Evolutionary conservation across 73 alveolate genomes (phyloP).

Genomic region (Paramecium octaurelia): DNA sequence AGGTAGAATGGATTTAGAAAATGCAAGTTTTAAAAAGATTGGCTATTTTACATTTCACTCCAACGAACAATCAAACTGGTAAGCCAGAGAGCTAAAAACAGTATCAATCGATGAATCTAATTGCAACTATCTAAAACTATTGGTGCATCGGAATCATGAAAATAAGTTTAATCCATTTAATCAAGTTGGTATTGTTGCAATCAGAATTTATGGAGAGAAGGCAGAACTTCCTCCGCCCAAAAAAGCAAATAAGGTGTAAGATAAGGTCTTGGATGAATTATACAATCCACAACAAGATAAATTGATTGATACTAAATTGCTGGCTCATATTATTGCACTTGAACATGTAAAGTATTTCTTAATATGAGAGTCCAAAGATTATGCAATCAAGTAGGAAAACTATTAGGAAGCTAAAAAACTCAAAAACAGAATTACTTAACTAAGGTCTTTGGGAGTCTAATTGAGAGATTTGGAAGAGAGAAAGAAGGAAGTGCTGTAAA

Average conservation of each 20-base stretch:
- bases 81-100: slow-evolving; percentile 71
- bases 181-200: slow-evolving; percentile 63
- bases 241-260: neutral
- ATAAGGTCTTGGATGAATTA: slow-evolving; percentile 47
- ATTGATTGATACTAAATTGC: neutral
- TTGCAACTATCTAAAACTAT: slow-evolving; percentile 57
- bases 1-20: slow-evolving; percentile 9
- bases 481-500: slow-evolving; percentile 58
- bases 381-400: slow-evolving; percentile 55
- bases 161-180: slow-evolving; percentile 61
- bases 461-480: slow-evolving; percentile 38
- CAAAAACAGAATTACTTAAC: slow-evolving; percentile 47
- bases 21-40: slow-evolving; percentile 40
- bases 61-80: slow-evolving; percentile 43
- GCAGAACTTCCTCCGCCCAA: slow-evolving; percentile 50
- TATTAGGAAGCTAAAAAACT: slow-evolving; percentile 54
- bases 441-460: slow-evolving; percentile 56
- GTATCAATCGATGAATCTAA: slow-evolving; percentile 57
- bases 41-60: slow-evolving; percentile 65
- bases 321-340: slow-evolving; percentile 21
- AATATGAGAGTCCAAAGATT: slow-evolving; percentile 57
- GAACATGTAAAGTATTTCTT: slow-evolving; percentile 38
- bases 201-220: slow-evolving; percentile 44
- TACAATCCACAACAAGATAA: slow-evolving; percentile 11
- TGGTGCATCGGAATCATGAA: slow-evolving; percentile 60